Base-by-base conservation (phyloP, 345 rosid genomes). In the Rhodomyrtus tomentosa region DNA sequence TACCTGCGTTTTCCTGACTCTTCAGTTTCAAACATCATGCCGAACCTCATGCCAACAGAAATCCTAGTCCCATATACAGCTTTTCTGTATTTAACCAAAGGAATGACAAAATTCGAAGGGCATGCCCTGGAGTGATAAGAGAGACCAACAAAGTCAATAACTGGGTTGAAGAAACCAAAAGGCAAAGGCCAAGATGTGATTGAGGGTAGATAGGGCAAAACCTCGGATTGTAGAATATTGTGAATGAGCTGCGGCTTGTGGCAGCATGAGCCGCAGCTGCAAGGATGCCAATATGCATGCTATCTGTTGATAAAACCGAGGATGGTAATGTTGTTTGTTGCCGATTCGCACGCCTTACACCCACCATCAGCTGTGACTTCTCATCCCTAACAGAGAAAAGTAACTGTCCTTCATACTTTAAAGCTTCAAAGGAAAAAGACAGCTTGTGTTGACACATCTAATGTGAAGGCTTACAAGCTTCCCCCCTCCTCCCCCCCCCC, bases 251-350 rank as follows among this genome's bases (percentile, higher is more conserved):
- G 24, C 93, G 89, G 80, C 93, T 95, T 0, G 98, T 91, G 50
- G 98, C 95, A 52, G 99, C 99, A 79, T 98, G 99, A 84, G 99
- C 99, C 0, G 99, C 98, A 86, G 99, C 99, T 85, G 99, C 99
- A 88, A 98, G 99, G 82, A 98, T 98, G 83, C 99, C 99, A 38
- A 98, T 98, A 90, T 98, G 99, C 99, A 98, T 98, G 89, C 98
- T 98, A 82, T 96, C 99, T 42, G 99, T 98, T 32, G 99, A 98
- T 36, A 96, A 93, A 89, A 98, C 99, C 12, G 97, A 95, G 24
- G 99, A 98, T 48, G 99, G 99, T 74, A 96, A 85, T 5, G 97
- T 89, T 76, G 98, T 91, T 88, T 95, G 99, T 85, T 98, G 99
- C 55, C 98, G 94, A 89, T 98, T 96, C 12, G 98, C 96, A 59